Conservation (phyloP, 768 basidiomycete species). For the Boletellus ananas region DNA sequence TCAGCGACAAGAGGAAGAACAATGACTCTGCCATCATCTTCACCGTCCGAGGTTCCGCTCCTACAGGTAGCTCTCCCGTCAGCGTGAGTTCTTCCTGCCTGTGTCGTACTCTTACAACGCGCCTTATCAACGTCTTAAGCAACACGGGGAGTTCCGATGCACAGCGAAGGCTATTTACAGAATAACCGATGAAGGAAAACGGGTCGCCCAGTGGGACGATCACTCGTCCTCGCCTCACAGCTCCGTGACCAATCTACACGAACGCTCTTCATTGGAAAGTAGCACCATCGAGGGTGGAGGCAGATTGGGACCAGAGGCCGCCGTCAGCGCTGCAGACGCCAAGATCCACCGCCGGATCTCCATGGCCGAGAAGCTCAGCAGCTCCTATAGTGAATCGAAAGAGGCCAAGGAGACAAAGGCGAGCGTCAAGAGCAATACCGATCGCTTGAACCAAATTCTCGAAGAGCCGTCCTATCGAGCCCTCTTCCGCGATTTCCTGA, state of each 20-base stretch:
- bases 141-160: constrained; percentile 94
- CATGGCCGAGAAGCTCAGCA: constrained; percentile 68
- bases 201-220: constrained; percentile 81
- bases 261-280: constrained; percentile 59
- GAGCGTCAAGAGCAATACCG: constrained; percentile 85
- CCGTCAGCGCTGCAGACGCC: constrained; percentile 40
- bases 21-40: constrained; percentile 92
- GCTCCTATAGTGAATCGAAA: constrained; percentile 43
- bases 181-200: constrained; percentile 87
- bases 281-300: constrained; percentile 20
- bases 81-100: constrained; percentile 44
- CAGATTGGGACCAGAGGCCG: constrained; percentile 25
- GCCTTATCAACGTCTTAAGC: constrained; percentile 41
- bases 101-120: background rate
- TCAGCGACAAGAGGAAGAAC: constrained; percentile 88
- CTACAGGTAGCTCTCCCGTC: constrained; percentile 70
- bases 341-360: constrained; percentile 79
- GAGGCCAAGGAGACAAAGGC: constrained; percentile 45
- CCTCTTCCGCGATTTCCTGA: constrained; percentile 92
- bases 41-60: constrained; percentile 80
- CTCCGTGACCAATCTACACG: constrained; percentile 60
- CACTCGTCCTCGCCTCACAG: constrained; percentile 53
- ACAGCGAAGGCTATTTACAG: constrained; percentile 94
- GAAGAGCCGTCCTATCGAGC: constrained; percentile 87
- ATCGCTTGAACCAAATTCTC: constrained; percentile 85